Evolutionary conservation across 2,329 filamentous ascomycete species (phyloP), one percentile per base, ranked within the genome.

Genomic region (Coniochaeta pulveracea): DNA sequence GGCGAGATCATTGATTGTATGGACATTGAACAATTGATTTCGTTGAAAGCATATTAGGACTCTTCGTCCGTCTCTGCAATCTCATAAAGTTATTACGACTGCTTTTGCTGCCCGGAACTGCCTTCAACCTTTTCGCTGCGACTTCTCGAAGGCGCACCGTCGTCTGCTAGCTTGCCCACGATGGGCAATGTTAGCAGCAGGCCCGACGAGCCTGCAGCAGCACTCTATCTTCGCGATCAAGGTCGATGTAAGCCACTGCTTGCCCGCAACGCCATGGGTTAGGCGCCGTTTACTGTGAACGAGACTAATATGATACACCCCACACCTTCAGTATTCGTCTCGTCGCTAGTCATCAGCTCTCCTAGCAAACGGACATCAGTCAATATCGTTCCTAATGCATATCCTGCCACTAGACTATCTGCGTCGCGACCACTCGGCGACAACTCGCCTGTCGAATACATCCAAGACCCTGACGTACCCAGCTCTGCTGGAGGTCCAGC

Each of bases 171-270:
- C n/a, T n/a, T n/a, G n/a, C n/a, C n/a, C n/a, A n/a, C n/a, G n/a
- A 98, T 98, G 91, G 91, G 91, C 54, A 86, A 82, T 65, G 79
- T 95, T 60, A 80, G 76, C 57, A 95, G 88, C 68, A 82, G 78
- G 60, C 77, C 80, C 50, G 88, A 93, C 49, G 88, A 95, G 51
- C 83, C 77, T 54, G 71, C 76, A 47, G n/a, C n/a, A n/a, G 62
- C 75, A 48, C 65, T 96, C 55, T 93, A 82, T 57, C 67, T 96
- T 54, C 81, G 83, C 63, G 91, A 98, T 56, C 91, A 94, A 67
- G 84, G 75, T 56, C 78, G 86, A 70, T 76, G 91, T 96, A 70
- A 54, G 37, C 38, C 15, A 17, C n/a, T 28, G 30, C 34, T 37
- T 38, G 35, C 40, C 34, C n/a, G n/a, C n/a, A n/a, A n/a, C n/a